Conservation (phyloP, 352 stramenopile species). For the Phytophthora cactorum region DNA sequence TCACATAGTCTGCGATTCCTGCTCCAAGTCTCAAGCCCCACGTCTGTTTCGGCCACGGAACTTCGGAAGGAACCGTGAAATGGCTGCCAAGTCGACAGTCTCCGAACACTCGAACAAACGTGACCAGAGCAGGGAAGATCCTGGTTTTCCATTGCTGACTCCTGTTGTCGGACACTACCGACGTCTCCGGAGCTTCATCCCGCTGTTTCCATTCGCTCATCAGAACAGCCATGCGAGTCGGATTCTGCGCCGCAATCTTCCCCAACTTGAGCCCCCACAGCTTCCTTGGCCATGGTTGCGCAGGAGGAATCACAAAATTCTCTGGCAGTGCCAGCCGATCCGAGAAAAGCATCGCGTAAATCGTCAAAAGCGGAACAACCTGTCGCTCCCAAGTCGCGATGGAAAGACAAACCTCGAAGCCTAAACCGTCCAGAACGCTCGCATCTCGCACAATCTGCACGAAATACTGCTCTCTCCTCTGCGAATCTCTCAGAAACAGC, state of each 20-base stretch:
- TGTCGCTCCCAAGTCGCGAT: constrained; percentile 27
- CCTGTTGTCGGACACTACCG: constrained; percentile 13
- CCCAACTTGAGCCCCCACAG: constrained; percentile 33
- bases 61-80: constrained; percentile 31
- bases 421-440: constrained; percentile 18
- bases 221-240: constrained; percentile 11
- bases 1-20: constrained; percentile 19
- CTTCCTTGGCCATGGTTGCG: constrained; percentile 29
- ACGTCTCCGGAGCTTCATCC: neutral
- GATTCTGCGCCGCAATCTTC: constrained; percentile 22
- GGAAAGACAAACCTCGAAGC: constrained; percentile 33
- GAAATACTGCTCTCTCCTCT: constrained; percentile 36
- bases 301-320: constrained; percentile 31
- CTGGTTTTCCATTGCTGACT: constrained; percentile 20
- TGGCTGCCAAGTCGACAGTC: constrained; percentile 27
- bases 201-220: constrained; percentile 21
- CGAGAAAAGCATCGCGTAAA: constrained; percentile 29
- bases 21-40: constrained; percentile 32
- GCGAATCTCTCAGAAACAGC: constrained; percentile 26
- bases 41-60: constrained; percentile 30
- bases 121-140: constrained; percentile 30
- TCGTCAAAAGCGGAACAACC: constrained; percentile 27
- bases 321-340: constrained; percentile 5
- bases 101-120: constrained; percentile 33
- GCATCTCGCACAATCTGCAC: constrained; percentile 31